Percentiles rank a stretch among this genome's conserved stretches.
These are phyloP conservation scores for Colletotrichum sp. DNA, from an alignment of 2,329 filamentous ascomycete genomes.

Conservation along the genomic window DNA sequence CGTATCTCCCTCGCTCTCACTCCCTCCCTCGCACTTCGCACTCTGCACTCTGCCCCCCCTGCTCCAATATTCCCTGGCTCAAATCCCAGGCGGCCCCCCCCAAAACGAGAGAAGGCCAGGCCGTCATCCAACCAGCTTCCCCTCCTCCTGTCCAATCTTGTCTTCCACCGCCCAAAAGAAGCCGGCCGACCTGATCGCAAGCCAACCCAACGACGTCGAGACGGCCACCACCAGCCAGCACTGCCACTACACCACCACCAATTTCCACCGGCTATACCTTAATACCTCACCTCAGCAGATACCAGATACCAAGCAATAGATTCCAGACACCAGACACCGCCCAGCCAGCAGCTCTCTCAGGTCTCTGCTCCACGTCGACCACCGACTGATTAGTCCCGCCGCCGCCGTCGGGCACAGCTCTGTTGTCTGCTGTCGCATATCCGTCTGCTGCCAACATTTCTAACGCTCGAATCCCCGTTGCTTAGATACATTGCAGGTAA, in stretches of 20 bases:
- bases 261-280: background rate
- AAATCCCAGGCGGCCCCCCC: background rate
- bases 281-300: background rate
- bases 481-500: background rate
- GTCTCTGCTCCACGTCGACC: background rate
- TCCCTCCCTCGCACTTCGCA: background rate
- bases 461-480: background rate
- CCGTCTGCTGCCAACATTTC: background rate
- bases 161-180: background rate
- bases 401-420: background rate
- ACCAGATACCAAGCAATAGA: background rate
- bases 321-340: background rate
- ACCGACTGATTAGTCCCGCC: background rate
- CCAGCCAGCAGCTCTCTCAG: constrained; percentile 4
- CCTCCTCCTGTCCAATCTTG: constrained; percentile 6
- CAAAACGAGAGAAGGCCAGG: background rate
- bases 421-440: background rate
- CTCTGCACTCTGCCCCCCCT: background rate
- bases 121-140: background rate
- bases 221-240: background rate
- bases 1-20: background rate
- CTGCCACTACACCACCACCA: constrained; percentile 9
- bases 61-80: background rate
- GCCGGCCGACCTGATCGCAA: background rate
- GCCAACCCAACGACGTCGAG: background rate